Evolutionary conservation across 345 rosid genomes (phyloP), one percentile per base, ranked within the genome.

Genomic region (Camelina hispida): DNA sequence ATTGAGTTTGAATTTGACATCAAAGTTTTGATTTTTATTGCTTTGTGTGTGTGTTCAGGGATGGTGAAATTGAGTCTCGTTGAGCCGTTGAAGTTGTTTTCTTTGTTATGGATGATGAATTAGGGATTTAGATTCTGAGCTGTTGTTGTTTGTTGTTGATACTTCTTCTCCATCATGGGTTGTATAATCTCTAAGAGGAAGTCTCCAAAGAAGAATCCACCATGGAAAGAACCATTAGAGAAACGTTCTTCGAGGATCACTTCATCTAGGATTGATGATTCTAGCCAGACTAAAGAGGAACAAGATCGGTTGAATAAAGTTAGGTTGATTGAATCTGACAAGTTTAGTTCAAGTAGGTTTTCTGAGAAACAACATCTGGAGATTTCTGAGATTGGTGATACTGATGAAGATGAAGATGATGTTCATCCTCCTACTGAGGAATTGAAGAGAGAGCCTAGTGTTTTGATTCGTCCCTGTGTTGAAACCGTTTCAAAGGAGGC

Each of bases 151-250:
- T 48, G 18, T 37, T 51, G 23, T 51, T 71, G 74, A 56, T 14
- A 38, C 22, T 62, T 20, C 16, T 62, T 4, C 28, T 25, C 28
- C 18, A 13, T 48, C 13, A 94, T 94, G 98, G 98, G 98, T 77
- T 89, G 97, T 63, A 78, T 88, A 68, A 71, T 83, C 77, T 88
- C 97, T 0, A 94, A 94, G 85, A 85, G 88, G 30, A 84, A 60
- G 68, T 87, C 95, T 0, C 87, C 89, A 68, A 84, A 88, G 40
- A 84, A 63, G 76, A 30, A 14, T 59, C 59, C 70, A 16, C 65
- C 85, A 9, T 62, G 88, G 53, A 89, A 84, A 79, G 86, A 84
- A 34, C 68, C 88, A 34, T 70, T 82, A 17, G 93, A 84, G 57
- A 80, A 81, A 81, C 89, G 86, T 68, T 84, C 85, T 71, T 82